A percentile compares a stretch with the other conserved stretches of the same genome.
These are phyloP conservation scores for Russula virescens DNA, from an alignment of 768 basidiomycete genomes.

Conservation along the genomic window DNA sequence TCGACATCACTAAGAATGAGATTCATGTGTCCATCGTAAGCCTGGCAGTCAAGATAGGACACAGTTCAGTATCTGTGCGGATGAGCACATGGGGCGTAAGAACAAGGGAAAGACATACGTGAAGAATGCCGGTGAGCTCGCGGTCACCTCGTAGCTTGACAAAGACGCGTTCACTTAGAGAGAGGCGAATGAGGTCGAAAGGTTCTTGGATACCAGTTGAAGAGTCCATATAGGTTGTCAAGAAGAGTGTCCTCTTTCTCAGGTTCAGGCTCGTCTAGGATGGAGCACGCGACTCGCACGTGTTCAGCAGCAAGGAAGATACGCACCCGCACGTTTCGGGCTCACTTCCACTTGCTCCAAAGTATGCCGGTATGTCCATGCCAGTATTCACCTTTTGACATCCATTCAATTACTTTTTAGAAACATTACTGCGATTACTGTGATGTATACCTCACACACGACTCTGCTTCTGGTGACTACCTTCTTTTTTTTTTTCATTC, in stretches of 20 bases:
- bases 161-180: conserved; percentile 95
- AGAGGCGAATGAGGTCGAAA: conserved; percentile 93
- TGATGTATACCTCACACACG: conserved; percentile 91
- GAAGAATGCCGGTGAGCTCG: conserved; percentile 84
- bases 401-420: conserved; percentile 33
- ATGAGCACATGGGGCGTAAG: conserved; percentile 16
- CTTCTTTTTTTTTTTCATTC: background rate
- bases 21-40: conserved; percentile 99
- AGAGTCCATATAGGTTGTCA: conserved; percentile 49
- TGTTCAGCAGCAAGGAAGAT: background rate
- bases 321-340: no score
- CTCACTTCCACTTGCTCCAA: background rate
- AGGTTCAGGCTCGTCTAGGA: no score
- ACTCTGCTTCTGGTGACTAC: conserved; percentile 78
- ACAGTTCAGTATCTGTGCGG: conserved; percentile 17
- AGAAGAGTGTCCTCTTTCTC: no score
- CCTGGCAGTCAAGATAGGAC: conserved; percentile 43
- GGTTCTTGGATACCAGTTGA: conserved; percentile 86
- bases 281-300: conserved; percentile 13
- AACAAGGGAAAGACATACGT: conserved; percentile 52
- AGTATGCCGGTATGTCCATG: conserved; percentile 57
- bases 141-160: conserved; percentile 96
- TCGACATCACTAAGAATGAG: conserved; percentile 96
- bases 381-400: conserved; percentile 10
- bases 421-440: conserved; percentile 96